Evolutionary conservation across 441 rosid species (phyloP).

Genomic region (Breynia disticha): DNA sequence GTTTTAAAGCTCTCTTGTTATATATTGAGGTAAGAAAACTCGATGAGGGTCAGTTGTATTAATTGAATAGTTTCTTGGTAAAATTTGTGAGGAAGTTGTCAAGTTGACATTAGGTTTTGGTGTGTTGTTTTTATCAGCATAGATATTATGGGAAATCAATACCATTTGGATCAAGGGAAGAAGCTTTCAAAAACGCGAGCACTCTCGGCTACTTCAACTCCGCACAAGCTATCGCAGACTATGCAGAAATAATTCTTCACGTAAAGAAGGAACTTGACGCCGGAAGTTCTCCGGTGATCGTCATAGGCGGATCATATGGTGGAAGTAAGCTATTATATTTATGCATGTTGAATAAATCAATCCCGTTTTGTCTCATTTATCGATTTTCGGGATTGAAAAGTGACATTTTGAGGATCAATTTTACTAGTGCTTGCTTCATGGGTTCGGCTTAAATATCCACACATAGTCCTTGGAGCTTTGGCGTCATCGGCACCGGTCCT

Average conservation of each 20-base stretch:
- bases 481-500: slow-evolving; percentile 63
- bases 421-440: slow-evolving; percentile 52
- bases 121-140: slow-evolving; percentile 34
- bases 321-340: slow-evolving; percentile 43
- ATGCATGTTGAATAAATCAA: too few species aligned
- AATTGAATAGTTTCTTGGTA: too few species aligned
- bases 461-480: slow-evolving; percentile 48
- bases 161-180: slow-evolving; percentile 44
- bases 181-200: slow-evolving; percentile 36
- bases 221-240: slow-evolving; percentile 68
- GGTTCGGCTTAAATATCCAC: slow-evolving; percentile 58
- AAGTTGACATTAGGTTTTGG: neutral
- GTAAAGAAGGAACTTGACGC: slow-evolving; percentile 36
- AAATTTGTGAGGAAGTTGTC: neutral
- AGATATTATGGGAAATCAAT: slow-evolving; percentile 59
- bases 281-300: slow-evolving; percentile 47
- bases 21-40: slow-evolving; percentile 57
- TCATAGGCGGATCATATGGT: slow-evolving; percentile 68
- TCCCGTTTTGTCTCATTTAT: too few species aligned
- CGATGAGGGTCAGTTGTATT: too few species aligned
- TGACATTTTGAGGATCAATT: too few species aligned
- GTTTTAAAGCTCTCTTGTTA: slow-evolving; percentile 40
- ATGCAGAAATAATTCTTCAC: slow-evolving; percentile 47
- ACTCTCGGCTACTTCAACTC: slow-evolving; percentile 54
- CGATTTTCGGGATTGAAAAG: too few species aligned